These are phyloP conservation scores for Secale cereale DNA, from an alignment of 176 grass and related monocot species.

Conservation along the genomic window DNA sequence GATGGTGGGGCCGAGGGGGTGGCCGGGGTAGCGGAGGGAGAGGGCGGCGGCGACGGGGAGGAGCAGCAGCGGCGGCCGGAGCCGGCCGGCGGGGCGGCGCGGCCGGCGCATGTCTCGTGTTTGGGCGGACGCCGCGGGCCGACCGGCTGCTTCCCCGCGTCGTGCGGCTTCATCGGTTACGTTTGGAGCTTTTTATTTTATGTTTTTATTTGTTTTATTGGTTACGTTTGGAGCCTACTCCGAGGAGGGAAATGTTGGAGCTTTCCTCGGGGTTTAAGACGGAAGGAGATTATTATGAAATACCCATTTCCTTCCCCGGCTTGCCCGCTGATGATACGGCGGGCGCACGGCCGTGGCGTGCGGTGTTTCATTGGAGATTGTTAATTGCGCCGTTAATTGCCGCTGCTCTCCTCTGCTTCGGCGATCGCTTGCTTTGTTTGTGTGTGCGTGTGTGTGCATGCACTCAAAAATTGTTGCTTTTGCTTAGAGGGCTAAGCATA, in stretches of 20 bases:
- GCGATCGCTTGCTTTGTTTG: too few relatives aligned
- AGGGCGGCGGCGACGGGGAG: constrained; percentile 44
- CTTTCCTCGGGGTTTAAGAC: constrained; percentile 23
- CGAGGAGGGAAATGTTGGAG: constrained; percentile 39
- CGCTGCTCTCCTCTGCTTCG: too few relatives aligned
- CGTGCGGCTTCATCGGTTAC: background rate
- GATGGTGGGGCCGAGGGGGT: background rate
- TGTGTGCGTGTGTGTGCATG: too few relatives aligned
- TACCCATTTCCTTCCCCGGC: too few relatives aligned
- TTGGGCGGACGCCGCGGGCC: background rate
- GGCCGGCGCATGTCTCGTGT: background rate
- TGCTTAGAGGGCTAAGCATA: too few relatives aligned
- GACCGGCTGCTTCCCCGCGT: background rate
- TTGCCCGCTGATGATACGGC: too few relatives aligned
- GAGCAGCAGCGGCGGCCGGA: constrained; percentile 5
- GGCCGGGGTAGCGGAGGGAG: constrained; percentile 21
- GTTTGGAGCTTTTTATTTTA: constrained; percentile 26
- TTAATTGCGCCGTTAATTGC: too few relatives aligned
- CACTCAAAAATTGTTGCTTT: too few relatives aligned
- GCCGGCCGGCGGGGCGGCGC: constrained; percentile 2
- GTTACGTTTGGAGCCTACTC: background rate
- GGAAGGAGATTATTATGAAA: too few relatives aligned
- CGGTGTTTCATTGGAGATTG: too few relatives aligned
- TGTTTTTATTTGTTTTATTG: too few relatives aligned
- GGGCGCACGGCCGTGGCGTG: too few relatives aligned